Percentiles rank a stretch among this genome's conserved stretches.
Evolutionary conservation across 225 moss, liverwort and hornwort genomes (phyloP).

Genomic region (Anthoceros angustus): DNA sequence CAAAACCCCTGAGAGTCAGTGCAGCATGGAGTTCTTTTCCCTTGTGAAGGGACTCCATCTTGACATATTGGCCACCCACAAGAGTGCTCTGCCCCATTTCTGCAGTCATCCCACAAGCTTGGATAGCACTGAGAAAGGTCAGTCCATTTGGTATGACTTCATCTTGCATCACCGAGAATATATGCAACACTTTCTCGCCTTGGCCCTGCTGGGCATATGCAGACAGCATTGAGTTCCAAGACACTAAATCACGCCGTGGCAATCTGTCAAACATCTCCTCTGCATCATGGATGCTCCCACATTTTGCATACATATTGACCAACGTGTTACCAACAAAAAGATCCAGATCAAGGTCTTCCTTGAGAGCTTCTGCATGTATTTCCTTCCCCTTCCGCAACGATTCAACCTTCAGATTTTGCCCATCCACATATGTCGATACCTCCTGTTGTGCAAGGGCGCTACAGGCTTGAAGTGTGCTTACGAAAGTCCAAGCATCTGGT

Average conservation of each 20-base stretch:
- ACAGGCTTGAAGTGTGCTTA: not conserved
- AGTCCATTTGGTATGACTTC: not conserved
- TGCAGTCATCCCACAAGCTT: not conserved
- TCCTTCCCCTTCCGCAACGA: not conserved
- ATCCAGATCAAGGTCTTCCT: not conserved
- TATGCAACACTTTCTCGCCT: not conserved
- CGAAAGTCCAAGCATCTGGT: not conserved
- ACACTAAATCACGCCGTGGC: not conserved
- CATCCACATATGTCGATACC: not conserved
- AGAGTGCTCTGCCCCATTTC: not conserved
- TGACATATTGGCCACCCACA: not conserved
- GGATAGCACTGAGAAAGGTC: conserved; percentile 1
- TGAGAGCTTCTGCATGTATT: not conserved
- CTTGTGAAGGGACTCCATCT: not conserved
- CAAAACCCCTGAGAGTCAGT: not conserved
- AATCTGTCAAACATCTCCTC: not conserved
- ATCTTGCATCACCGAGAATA: not conserved
- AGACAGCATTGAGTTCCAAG: not conserved
- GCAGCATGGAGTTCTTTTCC: not conserved
- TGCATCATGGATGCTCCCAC: not conserved
- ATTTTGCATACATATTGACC: not conserved
- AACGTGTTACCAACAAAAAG: not conserved
- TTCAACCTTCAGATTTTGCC: not conserved
- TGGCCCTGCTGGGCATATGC: not conserved
- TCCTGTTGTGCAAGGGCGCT: not conserved